A percentile compares a stretch with the other conserved stretches of the same genome.
These are phyloP conservation scores for Ogataea dorogensis DNA, from an alignment of 805 yeast species.

Conservation along the genomic window DNA sequence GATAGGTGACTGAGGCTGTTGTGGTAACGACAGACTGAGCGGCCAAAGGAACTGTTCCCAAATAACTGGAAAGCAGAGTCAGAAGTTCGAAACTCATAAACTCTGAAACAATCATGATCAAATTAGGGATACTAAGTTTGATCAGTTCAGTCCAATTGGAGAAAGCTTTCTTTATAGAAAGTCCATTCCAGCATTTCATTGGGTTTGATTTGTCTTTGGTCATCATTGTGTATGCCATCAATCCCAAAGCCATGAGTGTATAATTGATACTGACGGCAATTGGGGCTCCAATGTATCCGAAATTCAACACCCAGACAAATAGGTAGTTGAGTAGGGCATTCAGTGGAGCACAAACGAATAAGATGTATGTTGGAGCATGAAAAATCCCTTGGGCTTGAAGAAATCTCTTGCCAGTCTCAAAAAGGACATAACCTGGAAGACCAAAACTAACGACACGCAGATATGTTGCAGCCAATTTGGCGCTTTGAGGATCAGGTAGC, in stretches of 20 bases:
- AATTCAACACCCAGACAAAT: conserved; percentile 66
- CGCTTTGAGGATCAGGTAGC: conserved; percentile 45
- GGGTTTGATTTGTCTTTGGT: conserved; percentile 41
- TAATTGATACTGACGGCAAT: conserved; percentile 68
- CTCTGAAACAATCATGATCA: conserved; percentile 74
- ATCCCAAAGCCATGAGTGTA: conserved; percentile 63
- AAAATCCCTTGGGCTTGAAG: conserved; percentile 77
- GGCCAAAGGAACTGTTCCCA: conserved; percentile 62
- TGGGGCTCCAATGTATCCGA: conserved; percentile 78
- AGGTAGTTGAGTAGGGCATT: conserved; percentile 65
- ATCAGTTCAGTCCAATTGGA: conserved; percentile 65
- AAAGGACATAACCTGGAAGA: conserved; percentile 64
- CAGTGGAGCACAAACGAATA: conserved; percentile 70
- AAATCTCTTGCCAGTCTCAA: conserved; percentile 70
- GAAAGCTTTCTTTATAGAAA: conserved; percentile 37
- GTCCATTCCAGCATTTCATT: conserved; percentile 38
- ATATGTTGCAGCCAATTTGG: conserved; percentile 56
- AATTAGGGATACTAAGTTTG: conserved; percentile 66
- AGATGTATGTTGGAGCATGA: conserved; percentile 74
- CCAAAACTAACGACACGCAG: conserved; percentile 57
- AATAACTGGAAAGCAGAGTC: conserved; percentile 64
- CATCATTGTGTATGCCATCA: conserved; percentile 46
- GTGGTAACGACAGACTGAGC: conserved; percentile 74
- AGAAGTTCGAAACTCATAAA: conserved; percentile 76
- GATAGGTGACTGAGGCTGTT: conserved; percentile 65